A percentile compares a stretch with the other conserved stretches of the same genome.
phyloP scores from a whole-genome alignment of 2,329 filamentous ascomycete species.

The Alternaria solani region DNA sequence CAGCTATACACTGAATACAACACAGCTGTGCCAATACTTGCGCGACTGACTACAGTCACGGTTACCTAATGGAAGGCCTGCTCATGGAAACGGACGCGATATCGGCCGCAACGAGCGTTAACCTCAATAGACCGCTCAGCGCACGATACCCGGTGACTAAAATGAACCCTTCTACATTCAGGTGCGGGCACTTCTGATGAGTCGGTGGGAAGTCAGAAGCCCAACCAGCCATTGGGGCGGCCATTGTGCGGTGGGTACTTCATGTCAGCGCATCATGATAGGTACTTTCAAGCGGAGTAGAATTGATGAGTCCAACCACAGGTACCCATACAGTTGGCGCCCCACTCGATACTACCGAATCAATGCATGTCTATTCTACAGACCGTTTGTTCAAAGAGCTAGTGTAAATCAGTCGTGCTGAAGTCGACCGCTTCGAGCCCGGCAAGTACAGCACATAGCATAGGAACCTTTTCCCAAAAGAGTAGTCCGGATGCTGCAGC shows the following conservation, averaged over 20 bases:
- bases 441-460: background rate
- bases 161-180: no score
- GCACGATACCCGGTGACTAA: background rate
- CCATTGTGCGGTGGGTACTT: background rate
- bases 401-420: background rate
- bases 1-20: no score
- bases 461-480: conserved; percentile 2
- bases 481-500: conserved; percentile 2
- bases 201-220: background rate
- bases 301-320: background rate
- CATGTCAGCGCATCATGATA: background rate
- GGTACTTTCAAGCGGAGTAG: background rate
- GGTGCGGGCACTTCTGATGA: background rate
- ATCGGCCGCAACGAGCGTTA: background rate
- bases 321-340: background rate
- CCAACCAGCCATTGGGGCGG: background rate
- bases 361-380: background rate
- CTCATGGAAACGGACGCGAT: background rate
- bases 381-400: background rate
- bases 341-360: background rate
- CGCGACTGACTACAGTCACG: no score
- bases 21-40: no score
- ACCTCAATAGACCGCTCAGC: no score
- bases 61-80: background rate
- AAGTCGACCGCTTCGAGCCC: background rate